These are phyloP conservation scores for Colletotrichum horii DNA, from an alignment of 2,329 filamentous ascomycete genomes.

Conservation along the genomic window DNA sequence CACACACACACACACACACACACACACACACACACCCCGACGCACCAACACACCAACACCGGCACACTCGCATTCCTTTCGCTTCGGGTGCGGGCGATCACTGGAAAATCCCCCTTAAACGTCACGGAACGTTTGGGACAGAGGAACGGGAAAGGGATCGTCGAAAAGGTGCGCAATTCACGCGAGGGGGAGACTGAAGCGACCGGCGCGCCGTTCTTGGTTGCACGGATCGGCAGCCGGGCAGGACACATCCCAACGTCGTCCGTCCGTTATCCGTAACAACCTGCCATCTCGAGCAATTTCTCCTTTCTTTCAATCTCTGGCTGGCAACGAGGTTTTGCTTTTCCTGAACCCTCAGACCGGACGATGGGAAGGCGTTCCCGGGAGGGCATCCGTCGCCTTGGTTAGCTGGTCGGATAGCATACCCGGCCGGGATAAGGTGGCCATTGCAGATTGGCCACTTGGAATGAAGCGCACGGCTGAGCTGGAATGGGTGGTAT, in stretches of 20 bases:
- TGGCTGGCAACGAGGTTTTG: not conserved
- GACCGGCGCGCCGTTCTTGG: not conserved
- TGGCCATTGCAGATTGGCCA: not conserved
- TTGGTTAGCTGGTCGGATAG: not conserved
- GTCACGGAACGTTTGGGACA: conserved; percentile 7
- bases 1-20: no score
- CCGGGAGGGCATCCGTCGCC: not conserved
- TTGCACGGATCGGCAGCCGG: conserved; percentile 10
- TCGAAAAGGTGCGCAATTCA: not conserved
- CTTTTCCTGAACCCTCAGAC: not conserved
- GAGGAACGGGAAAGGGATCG: conserved; percentile 3
- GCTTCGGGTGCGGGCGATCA: conserved; percentile 1
- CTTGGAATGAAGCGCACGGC: not conserved
- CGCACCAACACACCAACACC: not conserved
- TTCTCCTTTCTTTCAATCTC: conserved; percentile 2
- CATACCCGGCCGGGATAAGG: not conserved
- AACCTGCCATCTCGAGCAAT: conserved; percentile 1
- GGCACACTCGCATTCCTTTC: not conserved
- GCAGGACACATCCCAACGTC: not conserved
- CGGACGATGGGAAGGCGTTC: not conserved
- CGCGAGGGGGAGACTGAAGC: not conserved
- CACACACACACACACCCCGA: not conserved
- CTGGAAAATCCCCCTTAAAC: conserved; percentile 11
- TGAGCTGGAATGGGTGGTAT: not conserved
- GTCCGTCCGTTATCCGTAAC: not conserved